Evolutionary conservation across 495 filamentous ascomycete genomes (phyloP).

Genomic region (Zalerion maritima): DNA sequence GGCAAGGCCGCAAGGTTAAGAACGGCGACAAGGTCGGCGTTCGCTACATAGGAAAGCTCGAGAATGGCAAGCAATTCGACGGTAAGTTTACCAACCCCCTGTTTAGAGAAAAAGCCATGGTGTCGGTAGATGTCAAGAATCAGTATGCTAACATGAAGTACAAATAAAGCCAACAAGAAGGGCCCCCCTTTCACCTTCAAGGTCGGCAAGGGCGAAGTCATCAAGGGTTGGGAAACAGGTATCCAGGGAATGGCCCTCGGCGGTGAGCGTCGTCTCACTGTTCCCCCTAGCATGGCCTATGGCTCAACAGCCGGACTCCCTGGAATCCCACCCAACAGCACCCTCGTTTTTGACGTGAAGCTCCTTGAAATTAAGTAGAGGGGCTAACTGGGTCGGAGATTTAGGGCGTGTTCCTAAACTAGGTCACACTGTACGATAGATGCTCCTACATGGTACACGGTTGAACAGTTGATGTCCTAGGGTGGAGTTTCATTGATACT

Average conservation of each 20-base stretch:
- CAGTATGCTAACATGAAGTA: slow-evolving; percentile 17
- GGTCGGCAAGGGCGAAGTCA: slow-evolving; percentile 84
- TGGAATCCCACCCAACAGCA: slow-evolving; percentile 81
- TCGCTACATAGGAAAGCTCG: slow-evolving; percentile 94
- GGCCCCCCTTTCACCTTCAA: slow-evolving; percentile 93
- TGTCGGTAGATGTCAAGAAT: not conserved
- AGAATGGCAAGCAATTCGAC: slow-evolving; percentile 87
- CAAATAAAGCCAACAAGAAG: slow-evolving; percentile 95
- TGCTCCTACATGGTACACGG: too few species aligned
- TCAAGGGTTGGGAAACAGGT: slow-evolving; percentile 97
- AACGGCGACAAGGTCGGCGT: slow-evolving; percentile 74
- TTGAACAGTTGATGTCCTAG: too few species aligned
- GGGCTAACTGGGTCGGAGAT: too few species aligned
- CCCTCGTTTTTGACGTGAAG: slow-evolving; percentile 88
- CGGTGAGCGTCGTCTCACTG: slow-evolving; percentile 79
- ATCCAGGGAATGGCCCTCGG: slow-evolving; percentile 81
- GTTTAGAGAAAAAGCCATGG: not conserved
- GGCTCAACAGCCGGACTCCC: slow-evolving; percentile 62
- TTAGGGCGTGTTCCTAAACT: too few species aligned
- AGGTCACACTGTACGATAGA: too few species aligned
- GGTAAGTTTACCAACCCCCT: slow-evolving; percentile 36
- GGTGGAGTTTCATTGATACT: too few species aligned
- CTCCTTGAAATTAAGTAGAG: slow-evolving; percentile 50
- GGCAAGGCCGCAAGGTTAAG: slow-evolving; percentile 68
- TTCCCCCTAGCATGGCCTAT: slow-evolving; percentile 76